Evolutionary conservation across 1,284 basidiomycete genomes (phyloP), one percentile per base, ranked within the genome.

Genomic region (Crucibulum cyathiforme): DNA sequence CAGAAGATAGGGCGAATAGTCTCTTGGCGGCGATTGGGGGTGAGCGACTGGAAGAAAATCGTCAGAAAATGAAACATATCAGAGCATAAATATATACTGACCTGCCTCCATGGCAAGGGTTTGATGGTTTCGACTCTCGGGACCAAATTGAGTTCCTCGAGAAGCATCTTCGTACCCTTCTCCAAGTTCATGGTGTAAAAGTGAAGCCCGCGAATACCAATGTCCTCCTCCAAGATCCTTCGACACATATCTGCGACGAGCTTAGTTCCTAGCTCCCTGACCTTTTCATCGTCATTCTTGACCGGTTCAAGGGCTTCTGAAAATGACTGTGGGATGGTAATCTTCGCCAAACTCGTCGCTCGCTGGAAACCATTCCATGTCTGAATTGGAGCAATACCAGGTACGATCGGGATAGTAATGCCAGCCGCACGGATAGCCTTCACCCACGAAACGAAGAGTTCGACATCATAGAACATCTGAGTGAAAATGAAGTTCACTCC

Each of bases 151-250:
- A 98, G 81, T 73, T 95, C 92, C 74, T 96, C 90, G 38, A 99
- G 83, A 36, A 99, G 82, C 88, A 96, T 92, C 68, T 93, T 92
- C 10, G 96, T 95, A 19, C 92, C 97, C 77, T 93, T 98, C 78
- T 98, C 98, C 54, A 99, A 81, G 75, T 99, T 99, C 88, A 99
- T 93, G 58, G 97, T 99, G 79, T 98, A 99, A 72, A 99, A 94
- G 76, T 99, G 97, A 63, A 98, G 79, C 6, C 94, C 94, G 48
- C 86, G 87, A 69, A 96, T 92, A 9, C 90, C 96, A 39, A 95
- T 84, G 58, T 89, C 85, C 43, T 90, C 88, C n/a, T 81, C 79
- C 59, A 97, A 79, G 65, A 97, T 95, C 61, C 82, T 82, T 58
- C 89, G 82, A 72, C 94, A 96, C 90, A 96, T 92, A 15, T 95